phyloP scores from a whole-genome alignment of 2,329 filamentous ascomycete genomes.

The Xylaria sp. region DNA sequence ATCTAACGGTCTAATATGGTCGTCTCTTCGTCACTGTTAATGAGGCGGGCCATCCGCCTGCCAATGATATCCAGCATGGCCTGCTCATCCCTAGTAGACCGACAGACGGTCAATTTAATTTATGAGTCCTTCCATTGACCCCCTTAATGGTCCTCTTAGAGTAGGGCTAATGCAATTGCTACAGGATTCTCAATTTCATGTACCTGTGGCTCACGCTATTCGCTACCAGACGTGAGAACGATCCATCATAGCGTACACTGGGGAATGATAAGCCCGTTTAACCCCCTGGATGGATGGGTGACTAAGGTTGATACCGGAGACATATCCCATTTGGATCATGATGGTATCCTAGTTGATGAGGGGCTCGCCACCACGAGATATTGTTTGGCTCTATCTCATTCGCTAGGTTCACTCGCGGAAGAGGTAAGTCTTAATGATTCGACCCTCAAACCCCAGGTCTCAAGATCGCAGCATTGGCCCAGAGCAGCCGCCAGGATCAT shows the following conservation, averaged over 20 bases:
- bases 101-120: conserved; percentile 1
- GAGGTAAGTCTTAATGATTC: not conserved
- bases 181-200: not conserved
- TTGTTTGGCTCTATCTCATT: not conserved
- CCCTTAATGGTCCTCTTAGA: not conserved
- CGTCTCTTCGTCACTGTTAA: conserved; percentile 6
- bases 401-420: not conserved
- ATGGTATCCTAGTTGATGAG: not conserved
- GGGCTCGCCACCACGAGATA: not conserved
- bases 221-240: not conserved
- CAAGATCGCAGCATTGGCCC: not conserved
- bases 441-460: not conserved
- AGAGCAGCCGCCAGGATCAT: not conserved
- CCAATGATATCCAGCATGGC: conserved; percentile 19
- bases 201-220: not conserved
- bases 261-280: not conserved
- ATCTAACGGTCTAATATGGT: not conserved
- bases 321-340: not conserved
- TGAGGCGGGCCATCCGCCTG: conserved; percentile 33
- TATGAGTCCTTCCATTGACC: not conserved
- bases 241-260: not conserved
- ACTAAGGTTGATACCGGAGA: not conserved
- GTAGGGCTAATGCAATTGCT: conserved; percentile 19
- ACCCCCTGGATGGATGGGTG: no score
- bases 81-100: conserved; percentile 19